Base-by-base conservation (phyloP, 2,329 filamentous ascomycete species). In the Diplodia seriata region DNA sequence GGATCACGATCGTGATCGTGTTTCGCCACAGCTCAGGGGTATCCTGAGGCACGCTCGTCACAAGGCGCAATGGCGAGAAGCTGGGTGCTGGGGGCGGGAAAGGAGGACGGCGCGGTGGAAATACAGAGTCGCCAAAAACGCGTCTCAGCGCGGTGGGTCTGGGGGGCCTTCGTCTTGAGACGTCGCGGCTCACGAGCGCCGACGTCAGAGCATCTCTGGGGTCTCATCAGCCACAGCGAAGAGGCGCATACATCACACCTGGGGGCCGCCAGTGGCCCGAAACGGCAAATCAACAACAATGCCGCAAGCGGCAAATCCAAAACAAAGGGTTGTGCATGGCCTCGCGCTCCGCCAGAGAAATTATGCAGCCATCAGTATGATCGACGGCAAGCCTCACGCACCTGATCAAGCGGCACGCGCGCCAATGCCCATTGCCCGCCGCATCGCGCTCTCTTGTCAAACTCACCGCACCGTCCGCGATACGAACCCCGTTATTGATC, bases 361-460 rank as follows among this genome's bases (percentile, higher is more conserved):
- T 62, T 63, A 51, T 63, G 59, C 59, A 63, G 18, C 43, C 20
- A 31, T 12, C 59, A 38, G 51, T 12, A 51, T 63, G 59, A 63
- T 63, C 59, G 59, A 63, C 59, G 31, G n/a, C 33, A 33, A 49
- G 40, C 38, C 47, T 51, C 59, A 63, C 59, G 29, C n/a, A n/a
- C n/a, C n/a, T n/a, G n/a, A n/a, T n/a, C 57, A 49, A 20, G 33
- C 18, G 31, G 31, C 55, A 29, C 55, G 20, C 20, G 36, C 36
- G 53, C 53, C 54, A n/a, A n/a, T 38, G n/a, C 54, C n/a, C 54
- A n/a, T 11, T 38, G n/a, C 54, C n/a, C 31, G 33, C 26, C 36
- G 15, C 33, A 38, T 20, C 31, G 18, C 31, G 9, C 31, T 9
- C 33, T 18, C 18, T 31, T 36, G 5, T 49, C 57, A 50, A 61